A percentile compares a stretch with the other conserved stretches of the same genome.
Conservation (phyloP, 2,329 filamentous ascomycete species). For the Elsinoe arachidis region DNA sequence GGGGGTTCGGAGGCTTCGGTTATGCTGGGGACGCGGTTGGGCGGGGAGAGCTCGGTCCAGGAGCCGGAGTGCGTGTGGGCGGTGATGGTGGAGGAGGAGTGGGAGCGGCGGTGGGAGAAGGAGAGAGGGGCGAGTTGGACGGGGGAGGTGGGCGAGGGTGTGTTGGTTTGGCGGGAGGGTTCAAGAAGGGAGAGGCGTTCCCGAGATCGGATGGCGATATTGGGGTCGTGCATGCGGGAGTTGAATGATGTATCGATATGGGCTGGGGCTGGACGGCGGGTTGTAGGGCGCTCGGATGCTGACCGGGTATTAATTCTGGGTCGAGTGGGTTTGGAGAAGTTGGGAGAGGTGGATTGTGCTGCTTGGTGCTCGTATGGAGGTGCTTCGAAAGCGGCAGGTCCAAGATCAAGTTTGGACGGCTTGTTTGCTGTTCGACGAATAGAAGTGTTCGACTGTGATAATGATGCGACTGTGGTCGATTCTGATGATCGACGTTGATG, state of each 20-base stretch:
- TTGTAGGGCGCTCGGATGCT: constrained; percentile 35
- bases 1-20: not conserved
- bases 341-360: not conserved
- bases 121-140: not conserved
- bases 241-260: constrained; percentile 5
- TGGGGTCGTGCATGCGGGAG: not conserved
- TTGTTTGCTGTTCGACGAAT: constrained; percentile 38
- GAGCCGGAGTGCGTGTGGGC: not conserved
- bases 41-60: not conserved
- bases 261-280: constrained; percentile 15
- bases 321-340: not conserved
- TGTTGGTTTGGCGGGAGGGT: not conserved
- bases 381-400: constrained; percentile 41
- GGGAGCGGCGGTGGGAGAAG: not conserved
- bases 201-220: not conserved
- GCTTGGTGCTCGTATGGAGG: constrained; percentile 14
- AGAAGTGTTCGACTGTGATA: not conserved
- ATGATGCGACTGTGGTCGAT: constrained; percentile 25
- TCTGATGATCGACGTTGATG: constrained; percentile 30
- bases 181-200: constrained; percentile 7
- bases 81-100: constrained; percentile 1
- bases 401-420: constrained; percentile 40
- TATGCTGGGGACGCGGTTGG: not conserved
- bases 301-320: constrained; percentile 27
- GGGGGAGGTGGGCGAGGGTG: not conserved